Conservation (phyloP, 2,329 filamentous ascomycete genomes). For the Stachybotrys elegans region DNA sequence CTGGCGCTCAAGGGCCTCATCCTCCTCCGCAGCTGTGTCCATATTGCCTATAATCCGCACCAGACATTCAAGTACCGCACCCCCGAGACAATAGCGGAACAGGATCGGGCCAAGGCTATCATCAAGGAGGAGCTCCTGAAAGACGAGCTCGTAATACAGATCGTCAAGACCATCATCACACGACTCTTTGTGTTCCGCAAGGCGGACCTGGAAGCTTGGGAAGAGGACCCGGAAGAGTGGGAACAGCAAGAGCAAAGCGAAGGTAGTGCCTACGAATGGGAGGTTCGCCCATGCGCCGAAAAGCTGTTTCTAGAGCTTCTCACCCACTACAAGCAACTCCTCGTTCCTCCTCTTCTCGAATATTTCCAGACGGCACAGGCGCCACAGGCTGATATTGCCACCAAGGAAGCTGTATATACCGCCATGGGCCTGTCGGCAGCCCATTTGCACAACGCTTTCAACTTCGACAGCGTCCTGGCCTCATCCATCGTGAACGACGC, state of each 20-base stretch:
- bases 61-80: slow-evolving; percentile 82
- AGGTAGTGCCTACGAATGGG: slow-evolving; percentile 85
- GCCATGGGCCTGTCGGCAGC: slow-evolving; percentile 83
- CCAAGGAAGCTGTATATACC: slow-evolving; percentile 92
- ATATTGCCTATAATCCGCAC: slow-evolving; percentile 75
- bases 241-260: slow-evolving; percentile 83
- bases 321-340: slow-evolving; percentile 78
- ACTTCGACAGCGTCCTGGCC: slow-evolving; percentile 77
- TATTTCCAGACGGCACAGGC: slow-evolving; percentile 78
- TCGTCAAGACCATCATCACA: slow-evolving; percentile 80
- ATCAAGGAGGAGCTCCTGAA: slow-evolving; percentile 73
- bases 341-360: slow-evolving; percentile 71
- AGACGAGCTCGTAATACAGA: slow-evolving; percentile 69
- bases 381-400: slow-evolving; percentile 62
- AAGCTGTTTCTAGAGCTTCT: slow-evolving; percentile 90
- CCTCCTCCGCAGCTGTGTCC: slow-evolving; percentile 74
- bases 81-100: slow-evolving; percentile 69
- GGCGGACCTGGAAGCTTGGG: slow-evolving; percentile 84
- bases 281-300: slow-evolving; percentile 86
- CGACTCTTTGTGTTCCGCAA: slow-evolving; percentile 84
- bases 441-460: slow-evolving; percentile 66
- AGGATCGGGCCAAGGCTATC: slow-evolving; percentile 60
- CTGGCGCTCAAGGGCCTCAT: slow-evolving; percentile 79
- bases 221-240: slow-evolving; percentile 93
- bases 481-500: slow-evolving; percentile 74